Conservation (phyloP, 805 yeast species). For the Ogataea salicorniae region DNA sequence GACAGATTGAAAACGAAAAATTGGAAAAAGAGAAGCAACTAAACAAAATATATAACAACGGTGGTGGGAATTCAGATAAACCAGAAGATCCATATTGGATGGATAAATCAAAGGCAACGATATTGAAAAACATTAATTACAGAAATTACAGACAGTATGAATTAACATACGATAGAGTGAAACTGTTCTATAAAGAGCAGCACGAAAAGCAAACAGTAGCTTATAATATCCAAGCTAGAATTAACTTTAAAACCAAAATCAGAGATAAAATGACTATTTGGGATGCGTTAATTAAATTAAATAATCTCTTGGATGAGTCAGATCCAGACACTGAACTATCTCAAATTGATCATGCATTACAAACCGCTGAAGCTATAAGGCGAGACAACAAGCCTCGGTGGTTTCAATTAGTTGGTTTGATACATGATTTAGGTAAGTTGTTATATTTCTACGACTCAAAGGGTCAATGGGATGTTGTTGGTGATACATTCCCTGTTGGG, state of each 20-base stretch:
- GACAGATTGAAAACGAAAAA: slow-evolving; percentile 16
- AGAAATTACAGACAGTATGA: slow-evolving; percentile 59
- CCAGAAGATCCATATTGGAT: slow-evolving; percentile 14
- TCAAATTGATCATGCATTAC: slow-evolving; percentile 70
- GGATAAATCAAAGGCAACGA: slow-evolving; percentile 16
- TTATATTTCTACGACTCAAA: slow-evolving; percentile 64
- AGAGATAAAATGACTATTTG: slow-evolving; percentile 66
- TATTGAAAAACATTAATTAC: slow-evolving; percentile 19
- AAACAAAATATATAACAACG: slow-evolving; percentile 4
- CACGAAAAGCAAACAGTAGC: slow-evolving; percentile 69
- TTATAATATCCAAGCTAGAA: slow-evolving; percentile 64
- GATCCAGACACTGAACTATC: slow-evolving; percentile 75
- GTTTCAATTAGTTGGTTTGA: slow-evolving; percentile 70
- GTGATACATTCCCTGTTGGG: slow-evolving; percentile 75
- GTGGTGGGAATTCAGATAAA: slow-evolving; percentile 1
- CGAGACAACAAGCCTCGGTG: slow-evolving; percentile 65
- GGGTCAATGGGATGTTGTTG: slow-evolving; percentile 81
- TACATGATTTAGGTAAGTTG: slow-evolving; percentile 67
- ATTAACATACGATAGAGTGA: slow-evolving; percentile 63
- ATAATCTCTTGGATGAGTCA: slow-evolving; percentile 60
- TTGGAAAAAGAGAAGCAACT: slow-evolving; percentile 9
- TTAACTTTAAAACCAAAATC: slow-evolving; percentile 62
- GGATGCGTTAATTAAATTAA: slow-evolving; percentile 62
- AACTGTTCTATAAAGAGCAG: slow-evolving; percentile 60
- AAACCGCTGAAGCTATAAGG: slow-evolving; percentile 71